Evolutionary conservation across 345 rosid species (phyloP), one percentile per base, ranked within the genome.

Genomic region (Stellera chamaejasme): DNA sequence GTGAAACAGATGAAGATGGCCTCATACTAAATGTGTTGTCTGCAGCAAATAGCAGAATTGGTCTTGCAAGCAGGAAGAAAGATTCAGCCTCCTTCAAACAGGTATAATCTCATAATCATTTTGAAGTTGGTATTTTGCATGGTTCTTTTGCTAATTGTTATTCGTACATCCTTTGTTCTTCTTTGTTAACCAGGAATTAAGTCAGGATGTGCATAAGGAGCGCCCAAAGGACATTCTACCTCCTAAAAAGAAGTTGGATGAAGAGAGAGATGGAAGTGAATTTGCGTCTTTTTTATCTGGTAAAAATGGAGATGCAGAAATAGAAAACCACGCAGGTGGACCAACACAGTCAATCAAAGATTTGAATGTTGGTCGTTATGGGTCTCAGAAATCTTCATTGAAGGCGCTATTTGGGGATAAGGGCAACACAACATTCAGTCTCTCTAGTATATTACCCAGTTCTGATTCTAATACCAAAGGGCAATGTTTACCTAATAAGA

Each of bases 341-440:
- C 23, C 70, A 52, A 25, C 3, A 41, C 2, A 2, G 11, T 7
- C 23, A 42, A 48, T 44, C 63, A 73, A 68, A 63, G 71, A 10
- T 50, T 67, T 69, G 10, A 59, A n/a, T 63, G 59, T 70, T 47
- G 65, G 45, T 63, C 39, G 65, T 51, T 66, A 68, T 52, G 76
- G 87, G 85, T 72, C 91, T 63, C 89, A 82, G 62, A 85, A 82
- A 66, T 77, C 85, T 52, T 85, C 96, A 10, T 91, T 96, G 95
- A 83, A 60, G 70, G 71, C 75, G 63, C 90, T 85, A 67, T 62
- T 83, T 52, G 87, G 77, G 52, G 75, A 63, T 69, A 77, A 55
- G 52, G 60, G 62, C 60, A 66, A 61, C 23, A 65, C 48, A 59
- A 51, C 48, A 47, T 83, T 82, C 67, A 77, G 70, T 58, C 65